A percentile compares a stretch with the other conserved stretches of the same genome.
phyloP scores from a whole-genome alignment of 73 alveolate genomes.

The Paramecium tetraurelia region DNA sequence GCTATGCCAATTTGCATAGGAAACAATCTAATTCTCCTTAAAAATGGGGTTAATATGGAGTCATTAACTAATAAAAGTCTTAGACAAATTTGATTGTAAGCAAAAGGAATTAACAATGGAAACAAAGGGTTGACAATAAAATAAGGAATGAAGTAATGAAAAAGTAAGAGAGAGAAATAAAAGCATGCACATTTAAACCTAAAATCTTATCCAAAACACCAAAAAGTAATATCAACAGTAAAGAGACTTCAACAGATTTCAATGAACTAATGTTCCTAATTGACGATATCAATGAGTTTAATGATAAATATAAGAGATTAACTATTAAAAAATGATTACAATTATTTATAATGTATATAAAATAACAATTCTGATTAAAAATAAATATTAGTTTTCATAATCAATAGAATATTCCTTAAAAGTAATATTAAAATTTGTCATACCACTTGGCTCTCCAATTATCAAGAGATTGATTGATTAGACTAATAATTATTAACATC shows the following conservation, averaged over 20 bases:
- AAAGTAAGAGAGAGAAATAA: neutral
- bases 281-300: neutral
- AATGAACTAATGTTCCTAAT: slow-evolving; percentile 1
- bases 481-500: neutral
- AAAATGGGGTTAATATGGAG: neutral
- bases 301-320: neutral
- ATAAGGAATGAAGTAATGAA: neutral
- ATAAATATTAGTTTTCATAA: neutral
- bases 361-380: neutral
- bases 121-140: neutral
- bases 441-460: slow-evolving; percentile 67
- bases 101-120: slow-evolving; percentile 35
- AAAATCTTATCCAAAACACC: neutral
- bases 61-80: neutral
- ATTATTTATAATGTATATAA: neutral
- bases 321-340: neutral
- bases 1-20: slow-evolving; percentile 38
- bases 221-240: neutral
- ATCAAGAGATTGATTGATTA: slow-evolving; percentile 56
- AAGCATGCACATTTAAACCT: slow-evolving; percentile 24
- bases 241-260: neutral
- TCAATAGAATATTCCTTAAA: slow-evolving; percentile 62
- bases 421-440: slow-evolving; percentile 59
- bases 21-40: neutral
- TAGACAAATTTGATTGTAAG: neutral